These are phyloP conservation scores for Xeromyces bisporus DNA, from an alignment of 495 filamentous ascomycete genomes.

Conservation along the genomic window DNA sequence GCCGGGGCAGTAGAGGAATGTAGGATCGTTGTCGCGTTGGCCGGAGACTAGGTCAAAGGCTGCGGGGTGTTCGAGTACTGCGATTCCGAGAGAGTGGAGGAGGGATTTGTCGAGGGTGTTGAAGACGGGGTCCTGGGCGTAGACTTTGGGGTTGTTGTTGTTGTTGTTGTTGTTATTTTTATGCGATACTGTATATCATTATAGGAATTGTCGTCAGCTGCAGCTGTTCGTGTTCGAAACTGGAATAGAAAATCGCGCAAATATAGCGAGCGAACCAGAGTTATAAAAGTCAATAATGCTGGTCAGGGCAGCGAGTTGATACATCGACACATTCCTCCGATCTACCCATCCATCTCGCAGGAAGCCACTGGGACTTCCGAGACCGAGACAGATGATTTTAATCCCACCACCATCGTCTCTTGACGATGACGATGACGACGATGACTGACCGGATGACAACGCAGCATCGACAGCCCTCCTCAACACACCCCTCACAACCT, in stretches of 20 bases:
- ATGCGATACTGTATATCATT: not conserved
- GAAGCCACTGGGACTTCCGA: conserved; percentile 35
- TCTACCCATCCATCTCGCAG: conserved; percentile 30
- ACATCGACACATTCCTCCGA: conserved; percentile 25
- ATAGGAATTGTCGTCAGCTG: too few relatives aligned
- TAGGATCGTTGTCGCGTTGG: conserved; percentile 12
- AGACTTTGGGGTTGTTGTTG: conserved; percentile 12
- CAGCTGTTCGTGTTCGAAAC: too few relatives aligned
- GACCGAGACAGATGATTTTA: conserved; percentile 32
- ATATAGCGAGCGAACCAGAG: too few relatives aligned
- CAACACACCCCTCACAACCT: conserved; percentile 4
- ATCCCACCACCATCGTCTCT: not conserved
- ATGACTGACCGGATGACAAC: not conserved
- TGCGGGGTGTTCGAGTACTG: conserved; percentile 36
- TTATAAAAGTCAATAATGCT: conserved; percentile 24
- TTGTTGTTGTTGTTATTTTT: conserved; percentile 1
- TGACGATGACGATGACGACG: not conserved
- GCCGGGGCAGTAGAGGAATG: conserved; percentile 47
- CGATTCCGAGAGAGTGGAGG: conserved; percentile 32
- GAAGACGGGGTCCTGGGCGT: conserved; percentile 59
- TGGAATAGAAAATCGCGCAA: too few relatives aligned
- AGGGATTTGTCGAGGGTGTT: conserved; percentile 42
- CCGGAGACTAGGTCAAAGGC: conserved; percentile 34
- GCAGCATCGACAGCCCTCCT: not conserved
- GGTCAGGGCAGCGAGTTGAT: conserved; percentile 46